Conservation (phyloP, 1,139 yeast genomes). For the Maudiozyma humilis region DNA sequence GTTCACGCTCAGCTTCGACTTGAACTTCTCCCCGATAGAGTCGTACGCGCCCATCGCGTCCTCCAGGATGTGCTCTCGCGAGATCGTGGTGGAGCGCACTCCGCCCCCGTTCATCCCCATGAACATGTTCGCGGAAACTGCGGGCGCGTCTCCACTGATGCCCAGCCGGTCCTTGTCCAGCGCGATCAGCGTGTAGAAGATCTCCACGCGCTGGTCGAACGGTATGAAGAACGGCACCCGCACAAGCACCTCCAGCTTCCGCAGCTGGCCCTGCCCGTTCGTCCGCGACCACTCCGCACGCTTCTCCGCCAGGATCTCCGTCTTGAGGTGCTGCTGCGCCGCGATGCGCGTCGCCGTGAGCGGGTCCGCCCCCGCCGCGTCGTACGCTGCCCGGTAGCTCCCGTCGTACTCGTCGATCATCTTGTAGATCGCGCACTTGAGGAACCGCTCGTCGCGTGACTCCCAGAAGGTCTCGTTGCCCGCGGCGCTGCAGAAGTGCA, state of each 20-base stretch:
- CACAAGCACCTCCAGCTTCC: conserved; percentile 44
- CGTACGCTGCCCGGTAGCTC: conserved; percentile 22
- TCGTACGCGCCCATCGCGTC: conserved; percentile 64
- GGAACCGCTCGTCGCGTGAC: conserved; percentile 26
- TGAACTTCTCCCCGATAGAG: conserved; percentile 44
- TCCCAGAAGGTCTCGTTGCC: conserved; percentile 46
- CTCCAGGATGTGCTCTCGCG: conserved; percentile 60
- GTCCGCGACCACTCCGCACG: conserved; percentile 11
- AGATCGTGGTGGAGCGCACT: conserved; percentile 42
- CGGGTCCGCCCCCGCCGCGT: conserved; percentile 11
- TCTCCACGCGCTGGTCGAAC: conserved; percentile 61
- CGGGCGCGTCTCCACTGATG: conserved; percentile 17
- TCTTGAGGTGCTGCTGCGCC: conserved; percentile 9
- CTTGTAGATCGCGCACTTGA: conserved; percentile 19
- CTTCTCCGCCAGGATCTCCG: conserved; percentile 9
- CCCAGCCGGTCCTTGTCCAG: conserved; percentile 38
- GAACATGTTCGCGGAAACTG: conserved; percentile 11
- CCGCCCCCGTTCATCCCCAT: conserved; percentile 1
- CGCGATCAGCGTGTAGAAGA: conserved; percentile 59
- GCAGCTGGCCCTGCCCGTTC: conserved; percentile 18
- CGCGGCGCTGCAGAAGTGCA: conserved; percentile 38
- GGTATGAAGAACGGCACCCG: conserved; percentile 73
- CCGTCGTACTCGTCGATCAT: conserved; percentile 22
- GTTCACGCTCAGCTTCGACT: conserved; percentile 51
- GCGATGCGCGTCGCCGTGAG: too few species aligned